Percentiles rank a stretch among this genome's conserved stretches.
Evolutionary conservation across 1,139 yeast species (phyloP).

Genomic region (Zygosaccharomyces pseudobailii): DNA sequence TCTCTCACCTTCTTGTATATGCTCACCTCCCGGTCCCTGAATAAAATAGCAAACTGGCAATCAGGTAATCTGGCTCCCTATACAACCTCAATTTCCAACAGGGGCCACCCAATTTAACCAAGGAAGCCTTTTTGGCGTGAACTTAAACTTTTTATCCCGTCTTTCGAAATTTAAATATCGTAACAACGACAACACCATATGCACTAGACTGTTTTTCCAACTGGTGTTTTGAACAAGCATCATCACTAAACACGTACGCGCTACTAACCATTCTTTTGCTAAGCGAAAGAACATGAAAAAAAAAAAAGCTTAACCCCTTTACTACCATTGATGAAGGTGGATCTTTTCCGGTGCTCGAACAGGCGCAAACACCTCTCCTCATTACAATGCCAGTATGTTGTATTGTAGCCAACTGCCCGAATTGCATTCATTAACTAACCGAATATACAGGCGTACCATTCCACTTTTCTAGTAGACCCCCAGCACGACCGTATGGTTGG

Average conservation of each 20-base stretch:
- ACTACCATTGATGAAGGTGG: neutral
- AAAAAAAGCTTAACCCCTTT: neutral
- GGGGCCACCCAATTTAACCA: slow-evolving; percentile 2
- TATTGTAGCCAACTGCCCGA: neutral
- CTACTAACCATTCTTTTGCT: neutral
- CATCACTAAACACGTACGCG: neutral
- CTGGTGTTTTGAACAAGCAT: neutral
- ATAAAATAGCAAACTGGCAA: neutral
- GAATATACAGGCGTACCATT: slow-evolving; percentile 70
- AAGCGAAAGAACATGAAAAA: neutral
- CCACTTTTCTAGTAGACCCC: slow-evolving; percentile 76
- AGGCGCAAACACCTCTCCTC: neutral
- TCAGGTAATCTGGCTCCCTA: neutral
- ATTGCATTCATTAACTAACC: neutral
- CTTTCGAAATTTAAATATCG: neutral
- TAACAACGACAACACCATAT: slow-evolving; percentile 1
- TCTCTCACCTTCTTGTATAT: neutral
- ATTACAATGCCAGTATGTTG: slow-evolving; percentile 12
- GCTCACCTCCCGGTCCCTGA: neutral
- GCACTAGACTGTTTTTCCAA: neutral
- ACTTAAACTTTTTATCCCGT: neutral
- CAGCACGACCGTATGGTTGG: slow-evolving; percentile 46
- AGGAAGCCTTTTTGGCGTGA: neutral
- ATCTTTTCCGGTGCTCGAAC: neutral
- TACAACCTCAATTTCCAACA: neutral